Evolutionary conservation across 306 rosid species (phyloP), one percentile per base, ranked within the genome.

Genomic region (Corylus americana): DNA sequence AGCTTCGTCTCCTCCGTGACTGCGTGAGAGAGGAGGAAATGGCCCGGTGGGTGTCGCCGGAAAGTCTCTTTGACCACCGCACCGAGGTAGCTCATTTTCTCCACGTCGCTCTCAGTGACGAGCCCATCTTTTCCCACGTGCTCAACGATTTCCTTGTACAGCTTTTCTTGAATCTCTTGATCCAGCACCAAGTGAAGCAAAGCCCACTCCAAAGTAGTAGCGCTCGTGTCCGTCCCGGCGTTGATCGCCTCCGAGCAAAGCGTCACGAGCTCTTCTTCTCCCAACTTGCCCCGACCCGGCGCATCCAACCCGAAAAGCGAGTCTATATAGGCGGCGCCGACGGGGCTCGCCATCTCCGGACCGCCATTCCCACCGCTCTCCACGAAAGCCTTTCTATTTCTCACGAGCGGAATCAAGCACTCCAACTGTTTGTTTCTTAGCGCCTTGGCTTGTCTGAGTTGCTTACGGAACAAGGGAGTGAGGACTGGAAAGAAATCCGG

Each of bases 21-120:
- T 0, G 98, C 98, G 47, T 95, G 98, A 0, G 98, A 95, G 10
- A 95, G 78, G 63, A 92, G 83, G 67, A 95, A 95, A 64, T 95
- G 98, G 57, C 98, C 93, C 6, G 98, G 98, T 0, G 98, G 98
- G 83, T 95, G 98, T 3, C 96, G 82, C 84, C 98, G 89, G 88
- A 95, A 92, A 0, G 97, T 92, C 78, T 95, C 98, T 45, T 91
- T 95, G 8, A 95, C 92, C 39, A 95, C 83, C 0, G 98, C 98
- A 1, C 85, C 44, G 0, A 95, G 86, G 29, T 87, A 95, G 13
- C 83, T 83, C 98, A 95, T 95, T 70, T 84, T 92, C 49, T 95
- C 98, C 31, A 88, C 89, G 79, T 95, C 90, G 27, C 77, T 86
- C 72, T 95, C 98, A 48, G 44, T 72, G 4, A 95, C 61, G 55